These are phyloP conservation scores for Colletotrichum tabaci DNA, from an alignment of 2,329 filamentous ascomycete genomes.

Conservation along the genomic window DNA sequence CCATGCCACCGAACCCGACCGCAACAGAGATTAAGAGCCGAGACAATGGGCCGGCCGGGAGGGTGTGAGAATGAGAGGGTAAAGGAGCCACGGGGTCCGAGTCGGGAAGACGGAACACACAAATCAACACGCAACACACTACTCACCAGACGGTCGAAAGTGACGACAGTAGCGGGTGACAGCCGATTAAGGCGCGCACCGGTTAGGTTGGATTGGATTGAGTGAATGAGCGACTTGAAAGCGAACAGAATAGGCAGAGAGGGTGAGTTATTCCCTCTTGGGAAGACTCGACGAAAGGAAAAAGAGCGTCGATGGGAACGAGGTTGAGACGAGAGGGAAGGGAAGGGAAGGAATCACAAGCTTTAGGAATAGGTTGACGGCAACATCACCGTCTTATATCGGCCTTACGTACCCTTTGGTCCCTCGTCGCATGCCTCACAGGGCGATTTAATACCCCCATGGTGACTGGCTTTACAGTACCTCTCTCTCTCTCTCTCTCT, in stretches of 20 bases:
- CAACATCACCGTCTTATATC: slow-evolving; percentile 42
- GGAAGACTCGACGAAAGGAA: slow-evolving; percentile 30
- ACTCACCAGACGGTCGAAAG: slow-evolving; percentile 32
- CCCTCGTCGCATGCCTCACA: slow-evolving; percentile 34
- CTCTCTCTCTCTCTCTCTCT: not conserved
- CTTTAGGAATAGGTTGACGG: slow-evolving; percentile 33
- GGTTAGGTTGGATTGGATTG: not conserved
- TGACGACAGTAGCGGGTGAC: slow-evolving; percentile 41
- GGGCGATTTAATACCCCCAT: slow-evolving; percentile 30
- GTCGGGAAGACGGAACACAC: slow-evolving; percentile 4
- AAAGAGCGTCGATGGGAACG: slow-evolving; percentile 39
- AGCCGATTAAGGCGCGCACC: slow-evolving; percentile 29
- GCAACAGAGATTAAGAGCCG: slow-evolving; percentile 37
- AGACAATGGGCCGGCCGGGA: slow-evolving; percentile 37
- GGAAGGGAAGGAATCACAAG: slow-evolving; percentile 12
- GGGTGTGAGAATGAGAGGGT: slow-evolving; percentile 21
- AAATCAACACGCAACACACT: slow-evolving; percentile 3
- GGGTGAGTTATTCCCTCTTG: slow-evolving; percentile 23
- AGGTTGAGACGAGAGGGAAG: slow-evolving; percentile 33
- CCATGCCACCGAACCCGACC: slow-evolving; percentile 14
- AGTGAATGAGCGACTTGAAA: slow-evolving; percentile 34
- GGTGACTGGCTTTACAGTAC: slow-evolving; percentile 32
- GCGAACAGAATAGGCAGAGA: slow-evolving; percentile 5
- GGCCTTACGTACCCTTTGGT: slow-evolving; percentile 30
- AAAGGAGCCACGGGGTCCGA: slow-evolving; percentile 34